Evolutionary conservation across 192 early-diverging fungal genomes (phyloP), one percentile per base, ranked within the genome.

Genomic region (Entomortierella beljakovae): DNA sequence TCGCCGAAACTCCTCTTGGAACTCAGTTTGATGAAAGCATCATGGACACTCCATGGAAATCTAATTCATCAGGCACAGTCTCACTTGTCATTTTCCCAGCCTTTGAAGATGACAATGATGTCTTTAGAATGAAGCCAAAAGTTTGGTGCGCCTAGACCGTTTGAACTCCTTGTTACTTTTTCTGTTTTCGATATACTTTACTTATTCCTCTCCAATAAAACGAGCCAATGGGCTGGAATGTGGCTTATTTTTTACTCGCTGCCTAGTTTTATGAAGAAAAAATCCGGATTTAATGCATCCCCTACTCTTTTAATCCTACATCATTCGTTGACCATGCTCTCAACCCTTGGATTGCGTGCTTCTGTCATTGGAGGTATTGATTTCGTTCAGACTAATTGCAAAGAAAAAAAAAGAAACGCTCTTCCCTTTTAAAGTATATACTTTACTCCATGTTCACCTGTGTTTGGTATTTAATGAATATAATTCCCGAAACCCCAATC

Each of bases 331-430:
- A 68, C 37, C 67, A 77, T 77, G 74, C 65, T 77, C 23, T 77
- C 74, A 18, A 77, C 74, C 49, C n/a, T 77, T 22, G 74, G 74
- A 49, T 65, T 77, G 59, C 74, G 74, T 55, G 59, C 60, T 46
- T 69, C 74, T 49, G 18, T 69, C 10, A 26, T 69, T 33, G 60
- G 74, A 69, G 66, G 74, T 77, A 77, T 9, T 32, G 18, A 7
- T 34, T 57, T 2, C 55, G 31, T 29, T 31, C 57, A 58, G 22
- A 10, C 5, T 22, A 46, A 20, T 11, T 3, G 15, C 43, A 46
- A 46, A 15, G 43, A 46, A 3, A 10, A 15, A 20, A 46, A 20
- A n/a, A n/a, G n/a, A n/a, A n/a, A n/a, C n/a, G n/a, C n/a, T n/a
- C n/a, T n/a, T n/a, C n/a, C n/a, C n/a, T n/a, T n/a, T n/a, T n/a